These are phyloP conservation scores for Amaranthus cruentus DNA, from an alignment of 148 eudicot genomes.

Conservation along the genomic window DNA sequence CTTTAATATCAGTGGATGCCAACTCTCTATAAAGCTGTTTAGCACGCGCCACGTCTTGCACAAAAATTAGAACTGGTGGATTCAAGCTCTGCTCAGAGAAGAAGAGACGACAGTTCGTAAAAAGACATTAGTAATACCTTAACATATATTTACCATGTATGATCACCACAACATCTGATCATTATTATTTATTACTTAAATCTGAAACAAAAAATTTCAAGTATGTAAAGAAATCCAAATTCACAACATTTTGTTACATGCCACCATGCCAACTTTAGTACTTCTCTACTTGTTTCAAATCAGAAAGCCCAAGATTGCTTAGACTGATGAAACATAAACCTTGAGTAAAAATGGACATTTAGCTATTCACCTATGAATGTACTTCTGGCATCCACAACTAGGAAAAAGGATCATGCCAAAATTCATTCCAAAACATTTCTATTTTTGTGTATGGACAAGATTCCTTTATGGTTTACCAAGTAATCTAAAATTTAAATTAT, in stretches of 20 bases:
- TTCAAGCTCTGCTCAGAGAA: constrained; percentile 58
- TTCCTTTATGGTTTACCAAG: neutral
- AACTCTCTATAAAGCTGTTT: constrained; percentile 77
- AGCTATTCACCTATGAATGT: neutral
- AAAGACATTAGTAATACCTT: neutral
- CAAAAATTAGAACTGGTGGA: constrained; percentile 89
- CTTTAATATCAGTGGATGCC: constrained; percentile 60
- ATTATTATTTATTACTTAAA: neutral
- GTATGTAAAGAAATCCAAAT: neutral
- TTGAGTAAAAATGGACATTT: neutral
- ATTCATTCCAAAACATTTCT: neutral
- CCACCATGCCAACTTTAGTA: neutral
- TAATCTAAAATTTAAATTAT: neutral
- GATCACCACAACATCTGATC: neutral
- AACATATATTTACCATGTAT: neutral
- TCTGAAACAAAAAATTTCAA: neutral
- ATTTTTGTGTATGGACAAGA: neutral
- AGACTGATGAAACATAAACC: neutral
- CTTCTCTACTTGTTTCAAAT: neutral
- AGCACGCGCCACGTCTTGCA: constrained; percentile 83
- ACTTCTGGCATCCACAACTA: neutral
- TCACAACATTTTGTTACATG: neutral
- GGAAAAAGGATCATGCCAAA: neutral
- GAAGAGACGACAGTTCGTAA: constrained; percentile 3
- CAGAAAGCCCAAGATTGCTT: too few species aligned